phyloP scores from a whole-genome alignment of 2,329 filamentous ascomycete species.

The Mycosphaerella sp. region DNA sequence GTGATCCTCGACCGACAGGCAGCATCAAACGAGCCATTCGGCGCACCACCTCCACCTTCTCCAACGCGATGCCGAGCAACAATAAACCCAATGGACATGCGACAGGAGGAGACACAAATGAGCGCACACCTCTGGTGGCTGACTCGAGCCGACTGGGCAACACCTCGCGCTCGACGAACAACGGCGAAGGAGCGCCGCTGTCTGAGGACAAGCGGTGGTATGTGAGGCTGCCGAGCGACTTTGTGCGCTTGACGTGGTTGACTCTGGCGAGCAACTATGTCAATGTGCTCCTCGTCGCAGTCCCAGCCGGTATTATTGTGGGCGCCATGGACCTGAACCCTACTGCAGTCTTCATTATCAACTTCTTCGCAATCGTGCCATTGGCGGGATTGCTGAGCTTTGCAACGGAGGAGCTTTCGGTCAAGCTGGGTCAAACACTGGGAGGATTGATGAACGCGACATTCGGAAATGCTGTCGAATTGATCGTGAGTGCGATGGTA shows the following conservation, averaged over 20 bases:
- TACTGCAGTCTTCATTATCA: slow-evolving; percentile 64
- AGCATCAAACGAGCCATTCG: slow-evolving; percentile 22
- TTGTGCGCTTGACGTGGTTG: slow-evolving; percentile 32
- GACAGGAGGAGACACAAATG: slow-evolving; percentile 16
- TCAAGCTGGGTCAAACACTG: slow-evolving; percentile 64
- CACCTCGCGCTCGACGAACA: slow-evolving; percentile 9
- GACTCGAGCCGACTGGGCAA: slow-evolving; percentile 18
- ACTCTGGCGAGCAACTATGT: slow-evolving; percentile 49
- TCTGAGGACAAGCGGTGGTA: slow-evolving; percentile 19
- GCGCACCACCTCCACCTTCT: slow-evolving; percentile 21
- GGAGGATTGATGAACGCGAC: slow-evolving; percentile 70
- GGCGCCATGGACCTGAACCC: slow-evolving; percentile 58
- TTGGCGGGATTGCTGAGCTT: slow-evolving; percentile 68
- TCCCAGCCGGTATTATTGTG: slow-evolving; percentile 65
- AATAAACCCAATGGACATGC: slow-evolving; percentile 17
- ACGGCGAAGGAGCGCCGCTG: slow-evolving; percentile 10
- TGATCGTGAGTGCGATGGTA: slow-evolving; percentile 48
- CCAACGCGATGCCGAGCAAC: slow-evolving; percentile 13
- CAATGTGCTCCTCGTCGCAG: slow-evolving; percentile 67
- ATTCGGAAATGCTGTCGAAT: slow-evolving; percentile 72
- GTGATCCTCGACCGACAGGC: slow-evolving; percentile 1
- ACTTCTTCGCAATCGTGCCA: slow-evolving; percentile 75
- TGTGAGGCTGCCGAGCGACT: slow-evolving; percentile 20
- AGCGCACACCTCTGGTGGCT: slow-evolving; percentile 28
- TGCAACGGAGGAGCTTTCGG: slow-evolving; percentile 69